Evolutionary conservation across 2,329 filamentous ascomycete species (phyloP).

Genomic region (Cytospora chrysosperma): DNA sequence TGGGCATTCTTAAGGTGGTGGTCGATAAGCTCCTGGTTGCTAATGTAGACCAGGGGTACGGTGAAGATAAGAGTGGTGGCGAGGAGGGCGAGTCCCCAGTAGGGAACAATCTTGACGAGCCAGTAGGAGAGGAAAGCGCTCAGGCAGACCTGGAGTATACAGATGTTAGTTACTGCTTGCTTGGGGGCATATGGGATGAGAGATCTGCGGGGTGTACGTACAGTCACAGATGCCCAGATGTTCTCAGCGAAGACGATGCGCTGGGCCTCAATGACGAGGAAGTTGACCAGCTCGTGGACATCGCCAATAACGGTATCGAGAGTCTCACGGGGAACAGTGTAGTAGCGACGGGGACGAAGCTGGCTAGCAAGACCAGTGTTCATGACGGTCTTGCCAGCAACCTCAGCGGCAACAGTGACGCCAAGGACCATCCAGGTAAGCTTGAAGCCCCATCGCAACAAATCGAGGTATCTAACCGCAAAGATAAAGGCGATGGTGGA

Average conservation of each 20-base stretch:
- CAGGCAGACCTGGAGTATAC: slow-evolving; percentile 50
- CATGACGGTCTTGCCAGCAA: slow-evolving; percentile 59
- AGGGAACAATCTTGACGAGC: slow-evolving; percentile 67
- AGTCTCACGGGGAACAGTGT: slow-evolving; percentile 62
- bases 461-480: slow-evolving; percentile 63
- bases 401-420: slow-evolving; percentile 60
- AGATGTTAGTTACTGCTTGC: slow-evolving; percentile 11
- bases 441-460: slow-evolving; percentile 65
- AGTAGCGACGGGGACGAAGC: slow-evolving; percentile 66
- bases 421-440: slow-evolving; percentile 62
- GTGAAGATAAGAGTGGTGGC: slow-evolving; percentile 60
- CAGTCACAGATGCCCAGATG: slow-evolving; percentile 56
- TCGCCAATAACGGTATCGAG: slow-evolving; percentile 62
- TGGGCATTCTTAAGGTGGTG: slow-evolving; percentile 57
- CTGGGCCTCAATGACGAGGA: slow-evolving; percentile 69
- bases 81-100: slow-evolving; percentile 67
- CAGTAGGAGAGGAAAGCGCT: slow-evolving; percentile 65
- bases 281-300: slow-evolving; percentile 68
- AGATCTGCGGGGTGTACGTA: slow-evolving; percentile 41
- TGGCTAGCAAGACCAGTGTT: slow-evolving; percentile 63
- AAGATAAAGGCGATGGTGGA: slow-evolving; percentile 60
- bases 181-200: slow-evolving; percentile 12
- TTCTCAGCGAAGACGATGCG: slow-evolving; percentile 69
- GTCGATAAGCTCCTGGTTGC: slow-evolving; percentile 70
- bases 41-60: slow-evolving; percentile 61